Conservation (phyloP, 805 yeast genomes). For the Saccharomycodes ludwigii region DNA sequence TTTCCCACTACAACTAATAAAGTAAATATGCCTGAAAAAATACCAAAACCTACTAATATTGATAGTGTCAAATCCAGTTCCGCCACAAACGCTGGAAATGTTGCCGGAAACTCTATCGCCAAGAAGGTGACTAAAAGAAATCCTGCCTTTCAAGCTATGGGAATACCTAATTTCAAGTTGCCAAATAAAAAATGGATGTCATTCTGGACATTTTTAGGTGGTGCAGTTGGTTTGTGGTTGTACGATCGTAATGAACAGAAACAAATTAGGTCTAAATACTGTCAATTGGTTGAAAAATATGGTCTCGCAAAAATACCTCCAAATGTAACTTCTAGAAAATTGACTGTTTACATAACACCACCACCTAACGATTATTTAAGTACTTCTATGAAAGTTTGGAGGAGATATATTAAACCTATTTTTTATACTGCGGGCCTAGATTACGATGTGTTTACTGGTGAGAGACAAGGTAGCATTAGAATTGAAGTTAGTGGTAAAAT, state of each 20-base stretch:
- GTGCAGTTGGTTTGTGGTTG: slow-evolving; percentile 58
- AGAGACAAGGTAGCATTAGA: slow-evolving; percentile 84
- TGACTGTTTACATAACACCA: slow-evolving; percentile 84
- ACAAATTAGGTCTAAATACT: slow-evolving; percentile 51
- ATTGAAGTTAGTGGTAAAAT: slow-evolving; percentile 70
- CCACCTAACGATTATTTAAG: slow-evolving; percentile 89
- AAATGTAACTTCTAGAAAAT: slow-evolving; percentile 52
- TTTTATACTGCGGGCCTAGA: slow-evolving; percentile 77
- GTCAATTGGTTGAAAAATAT: slow-evolving; percentile 41
- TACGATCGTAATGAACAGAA: slow-evolving; percentile 72
- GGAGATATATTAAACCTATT: slow-evolving; percentile 74
- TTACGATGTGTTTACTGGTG: slow-evolving; percentile 63
- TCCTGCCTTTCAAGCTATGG: slow-evolving; percentile 79
- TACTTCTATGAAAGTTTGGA: slow-evolving; percentile 58
- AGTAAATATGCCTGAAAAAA: neutral
- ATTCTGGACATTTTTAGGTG: slow-evolving; percentile 62
- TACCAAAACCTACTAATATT: neutral
- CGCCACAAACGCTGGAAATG: neutral
- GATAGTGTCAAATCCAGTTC: neutral
- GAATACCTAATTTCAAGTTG: slow-evolving; percentile 60
- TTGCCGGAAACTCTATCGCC: slow-evolving; percentile 3
- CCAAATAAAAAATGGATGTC: slow-evolving; percentile 93
- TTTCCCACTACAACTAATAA: neutral
- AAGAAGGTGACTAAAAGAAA: slow-evolving; percentile 25
- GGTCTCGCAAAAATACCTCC: slow-evolving; percentile 38